phyloP scores from a whole-genome alignment of 257 asterid genomes.

The Paulownia fortunei region DNA sequence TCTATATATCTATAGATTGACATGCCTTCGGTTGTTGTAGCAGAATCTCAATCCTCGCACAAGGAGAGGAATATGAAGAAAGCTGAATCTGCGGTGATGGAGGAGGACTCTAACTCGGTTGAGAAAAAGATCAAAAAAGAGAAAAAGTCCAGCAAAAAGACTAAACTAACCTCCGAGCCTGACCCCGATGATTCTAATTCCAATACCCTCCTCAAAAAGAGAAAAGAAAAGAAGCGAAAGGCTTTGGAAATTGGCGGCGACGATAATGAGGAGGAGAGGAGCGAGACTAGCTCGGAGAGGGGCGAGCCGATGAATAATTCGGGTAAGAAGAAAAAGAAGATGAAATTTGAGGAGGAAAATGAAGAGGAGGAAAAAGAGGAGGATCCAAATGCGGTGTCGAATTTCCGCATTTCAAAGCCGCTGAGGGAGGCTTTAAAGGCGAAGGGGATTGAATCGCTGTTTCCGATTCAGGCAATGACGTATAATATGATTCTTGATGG shows the following conservation, averaged over 20 bases:
- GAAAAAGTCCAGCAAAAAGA: constrained; percentile 67
- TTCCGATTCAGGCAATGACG: constrained; percentile 92
- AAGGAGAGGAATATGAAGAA: constrained; percentile 61
- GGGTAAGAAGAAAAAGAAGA: constrained; percentile 55
- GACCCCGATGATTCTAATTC: constrained; percentile 52
- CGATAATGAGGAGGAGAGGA: constrained; percentile 54
- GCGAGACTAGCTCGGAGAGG: constrained; percentile 79
- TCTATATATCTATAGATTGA: neutral
- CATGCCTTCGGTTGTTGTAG: constrained; percentile 64
- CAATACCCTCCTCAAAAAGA: constrained; percentile 36
- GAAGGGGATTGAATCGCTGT: constrained; percentile 70
- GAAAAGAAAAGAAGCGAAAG: constrained; percentile 76
- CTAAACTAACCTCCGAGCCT: constrained; percentile 53
- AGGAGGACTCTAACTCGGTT: constrained; percentile 27
- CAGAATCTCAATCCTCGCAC: constrained; percentile 50
- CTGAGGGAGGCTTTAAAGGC: constrained; percentile 58
- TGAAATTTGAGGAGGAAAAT: constrained; percentile 39
- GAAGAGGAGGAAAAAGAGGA: constrained; percentile 48
- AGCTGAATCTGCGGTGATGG: constrained; percentile 45
- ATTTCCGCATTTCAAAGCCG: constrained; percentile 73
- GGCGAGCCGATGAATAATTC: constrained; percentile 65
- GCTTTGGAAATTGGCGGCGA: constrained; percentile 50
- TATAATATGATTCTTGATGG: constrained; percentile 75
- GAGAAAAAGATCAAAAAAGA: constrained; percentile 60
- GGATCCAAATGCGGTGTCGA: constrained; percentile 62